Conservation (phyloP, 768 basidiomycete species). For the Boletus sp. region DNA sequence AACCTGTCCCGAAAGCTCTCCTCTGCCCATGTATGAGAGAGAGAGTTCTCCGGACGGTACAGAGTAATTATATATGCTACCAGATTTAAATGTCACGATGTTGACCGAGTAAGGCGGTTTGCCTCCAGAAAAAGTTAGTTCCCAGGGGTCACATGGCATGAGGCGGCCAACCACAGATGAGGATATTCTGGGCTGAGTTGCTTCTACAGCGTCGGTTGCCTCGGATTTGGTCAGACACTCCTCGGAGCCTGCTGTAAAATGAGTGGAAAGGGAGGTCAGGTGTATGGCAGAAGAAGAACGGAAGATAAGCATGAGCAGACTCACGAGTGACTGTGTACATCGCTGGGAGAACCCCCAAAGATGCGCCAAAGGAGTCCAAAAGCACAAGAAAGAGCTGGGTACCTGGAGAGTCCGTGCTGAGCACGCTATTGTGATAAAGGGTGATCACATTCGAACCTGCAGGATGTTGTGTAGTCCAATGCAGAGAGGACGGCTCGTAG, state of each 20-base stretch:
- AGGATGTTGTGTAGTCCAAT: constrained; percentile 40
- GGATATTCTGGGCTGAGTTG: constrained; percentile 18
- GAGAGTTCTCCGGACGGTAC: constrained; percentile 32
- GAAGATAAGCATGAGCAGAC: constrained; percentile 3
- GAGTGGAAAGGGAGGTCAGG: background rate
- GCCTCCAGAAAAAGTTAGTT: constrained; percentile 43
- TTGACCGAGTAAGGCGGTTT: constrained; percentile 45
- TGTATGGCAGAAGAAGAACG: background rate
- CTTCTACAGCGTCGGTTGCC: constrained; percentile 29
- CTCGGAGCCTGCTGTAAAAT: constrained; percentile 27
- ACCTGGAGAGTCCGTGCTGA: constrained; percentile 29
- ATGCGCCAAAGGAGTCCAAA: constrained; percentile 42
- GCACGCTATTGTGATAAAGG: background rate
- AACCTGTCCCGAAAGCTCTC: constrained; percentile 28
- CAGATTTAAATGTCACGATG: constrained; percentile 37
- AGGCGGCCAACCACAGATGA: background rate
- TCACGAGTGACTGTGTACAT: constrained; percentile 39
- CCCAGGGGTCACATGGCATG: constrained; percentile 43
- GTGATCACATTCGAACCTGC: constrained; percentile 33
- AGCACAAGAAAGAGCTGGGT: constrained; percentile 43
- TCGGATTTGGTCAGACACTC: constrained; percentile 21
- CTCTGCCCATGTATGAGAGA: constrained; percentile 45
- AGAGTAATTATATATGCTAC: constrained; percentile 42
- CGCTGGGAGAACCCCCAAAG: constrained; percentile 39
- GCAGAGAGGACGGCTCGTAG: constrained; percentile 28